A percentile compares a stretch with the other conserved stretches of the same genome.
These are phyloP conservation scores for Neurospora discreta DNA, from an alignment of 495 filamentous ascomycete species.

Conservation along the genomic window DNA sequence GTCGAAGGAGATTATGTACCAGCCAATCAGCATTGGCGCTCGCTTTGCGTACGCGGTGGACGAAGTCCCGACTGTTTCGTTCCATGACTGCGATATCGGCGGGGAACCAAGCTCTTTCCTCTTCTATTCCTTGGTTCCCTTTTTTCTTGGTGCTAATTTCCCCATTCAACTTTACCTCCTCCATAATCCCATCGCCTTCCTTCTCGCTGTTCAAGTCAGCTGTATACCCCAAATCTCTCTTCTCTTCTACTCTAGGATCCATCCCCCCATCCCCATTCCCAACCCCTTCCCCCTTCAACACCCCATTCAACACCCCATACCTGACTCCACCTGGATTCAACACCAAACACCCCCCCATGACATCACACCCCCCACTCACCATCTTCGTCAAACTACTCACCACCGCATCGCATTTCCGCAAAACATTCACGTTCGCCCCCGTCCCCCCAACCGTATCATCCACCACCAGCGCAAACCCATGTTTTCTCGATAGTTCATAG, in stretches of 20 bases:
- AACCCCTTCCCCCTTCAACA: neutral
- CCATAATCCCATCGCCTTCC: neutral
- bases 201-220: neutral
- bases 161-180: too few relatives aligned
- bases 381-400: conserved; percentile 22
- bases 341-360: conserved; percentile 14
- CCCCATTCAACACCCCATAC: neutral
- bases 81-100: conserved; percentile 13
- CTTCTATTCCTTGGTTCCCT: neutral
- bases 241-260: neutral
- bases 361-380: conserved; percentile 18
- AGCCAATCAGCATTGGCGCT: conserved; percentile 8
- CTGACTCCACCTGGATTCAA: neutral
- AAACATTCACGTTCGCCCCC: conserved; percentile 4
- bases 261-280: neutral
- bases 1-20: neutral
- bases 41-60: neutral
- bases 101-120: conserved; percentile 8
- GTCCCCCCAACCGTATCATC: conserved; percentile 20
- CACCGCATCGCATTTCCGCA: conserved; percentile 8
- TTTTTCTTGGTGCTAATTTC: too few relatives aligned
- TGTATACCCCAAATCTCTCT: neutral
- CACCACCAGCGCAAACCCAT: conserved; percentile 10
- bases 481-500: neutral
- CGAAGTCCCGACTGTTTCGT: conserved; percentile 13